These are phyloP conservation scores for Logfia minima DNA, from an alignment of 129 eudicot genomes.

Conservation along the genomic window DNA sequence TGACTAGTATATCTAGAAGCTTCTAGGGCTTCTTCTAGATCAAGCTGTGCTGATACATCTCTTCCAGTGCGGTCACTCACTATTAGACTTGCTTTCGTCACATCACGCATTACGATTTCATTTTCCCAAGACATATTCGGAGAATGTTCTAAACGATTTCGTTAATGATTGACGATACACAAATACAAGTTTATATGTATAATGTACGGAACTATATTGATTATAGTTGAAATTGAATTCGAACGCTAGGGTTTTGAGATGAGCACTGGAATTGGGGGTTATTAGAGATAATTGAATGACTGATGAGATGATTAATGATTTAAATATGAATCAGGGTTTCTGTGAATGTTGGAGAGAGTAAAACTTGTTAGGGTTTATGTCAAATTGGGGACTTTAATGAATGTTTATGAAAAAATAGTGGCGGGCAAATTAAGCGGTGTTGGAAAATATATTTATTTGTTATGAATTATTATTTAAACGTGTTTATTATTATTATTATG, in stretches of 20 bases:
- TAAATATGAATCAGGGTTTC: conserved; percentile 12
- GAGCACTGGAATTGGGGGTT: neutral
- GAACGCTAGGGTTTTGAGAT: conserved; percentile 25
- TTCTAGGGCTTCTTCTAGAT: conserved; percentile 90
- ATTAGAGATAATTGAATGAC: conserved; percentile 7
- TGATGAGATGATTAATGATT: neutral
- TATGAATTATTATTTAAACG: too few species aligned
- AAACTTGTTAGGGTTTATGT: conserved; percentile 30
- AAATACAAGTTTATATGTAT: neutral
- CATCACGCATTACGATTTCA: conserved; percentile 73
- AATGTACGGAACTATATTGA: conserved; percentile 14
- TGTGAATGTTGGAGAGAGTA: conserved; percentile 9
- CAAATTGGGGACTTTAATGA: conserved; percentile 21
- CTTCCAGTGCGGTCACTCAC: conserved; percentile 75
- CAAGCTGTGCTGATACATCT: conserved; percentile 72
- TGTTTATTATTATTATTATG: too few species aligned
- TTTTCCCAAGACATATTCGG: conserved; percentile 55
- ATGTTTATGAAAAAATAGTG: conserved; percentile 26
- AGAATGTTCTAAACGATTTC: neutral
- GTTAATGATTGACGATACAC: neutral
- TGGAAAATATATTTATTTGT: neutral
- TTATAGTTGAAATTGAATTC: conserved; percentile 2
- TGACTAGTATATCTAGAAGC: conserved; percentile 92
- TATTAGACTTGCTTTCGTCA: conserved; percentile 68
- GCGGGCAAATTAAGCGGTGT: conserved; percentile 42